These are phyloP conservation scores for Gastroboletus turbinatus DNA, from an alignment of 1,284 basidiomycete species.

Conservation along the genomic window DNA sequence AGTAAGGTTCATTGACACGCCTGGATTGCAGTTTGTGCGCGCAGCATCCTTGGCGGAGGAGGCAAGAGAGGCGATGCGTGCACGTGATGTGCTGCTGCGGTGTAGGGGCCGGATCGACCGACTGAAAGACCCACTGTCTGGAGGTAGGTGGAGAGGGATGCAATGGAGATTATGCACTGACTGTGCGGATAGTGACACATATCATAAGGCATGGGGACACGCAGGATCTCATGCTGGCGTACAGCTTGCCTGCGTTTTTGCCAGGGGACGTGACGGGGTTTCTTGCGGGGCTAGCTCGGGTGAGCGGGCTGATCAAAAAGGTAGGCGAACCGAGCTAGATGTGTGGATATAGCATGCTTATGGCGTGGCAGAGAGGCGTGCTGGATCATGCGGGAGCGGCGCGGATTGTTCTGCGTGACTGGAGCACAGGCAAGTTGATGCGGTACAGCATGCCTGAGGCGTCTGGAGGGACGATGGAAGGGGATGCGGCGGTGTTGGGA, in stretches of 20 bases:
- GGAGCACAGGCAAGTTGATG: constrained; percentile 79
- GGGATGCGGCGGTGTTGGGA: constrained; percentile 48
- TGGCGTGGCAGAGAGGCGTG: constrained; percentile 59
- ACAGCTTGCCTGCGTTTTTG: constrained; percentile 85
- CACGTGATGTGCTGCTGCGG: constrained; percentile 73
- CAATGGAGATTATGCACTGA: constrained; percentile 13
- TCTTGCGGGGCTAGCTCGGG: constrained; percentile 80
- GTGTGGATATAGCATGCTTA: constrained; percentile 4
- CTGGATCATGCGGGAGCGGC: constrained; percentile 81
- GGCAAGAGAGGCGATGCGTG: constrained; percentile 44
- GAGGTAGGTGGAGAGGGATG: constrained; percentile 47
- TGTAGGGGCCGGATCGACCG: constrained; percentile 87
- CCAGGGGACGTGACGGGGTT: constrained; percentile 73
- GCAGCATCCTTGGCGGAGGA: constrained; percentile 44
- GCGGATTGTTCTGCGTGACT: constrained; percentile 85
- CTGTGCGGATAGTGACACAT: constrained; percentile 54
- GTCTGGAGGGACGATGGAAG: constrained; percentile 28
- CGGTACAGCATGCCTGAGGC: constrained; percentile 68
- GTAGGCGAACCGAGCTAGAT: constrained; percentile 37
- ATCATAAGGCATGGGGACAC: constrained; percentile 73
- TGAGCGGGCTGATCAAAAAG: constrained; percentile 81
- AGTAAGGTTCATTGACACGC: constrained; percentile 79
- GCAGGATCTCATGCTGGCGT: constrained; percentile 88
- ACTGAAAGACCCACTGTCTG: constrained; percentile 80
- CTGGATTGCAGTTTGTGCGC: constrained; percentile 68